Evolutionary conservation across 495 filamentous ascomycete species (phyloP), one percentile per base, ranked within the genome.

Genomic region (Penicillium mononematosum): DNA sequence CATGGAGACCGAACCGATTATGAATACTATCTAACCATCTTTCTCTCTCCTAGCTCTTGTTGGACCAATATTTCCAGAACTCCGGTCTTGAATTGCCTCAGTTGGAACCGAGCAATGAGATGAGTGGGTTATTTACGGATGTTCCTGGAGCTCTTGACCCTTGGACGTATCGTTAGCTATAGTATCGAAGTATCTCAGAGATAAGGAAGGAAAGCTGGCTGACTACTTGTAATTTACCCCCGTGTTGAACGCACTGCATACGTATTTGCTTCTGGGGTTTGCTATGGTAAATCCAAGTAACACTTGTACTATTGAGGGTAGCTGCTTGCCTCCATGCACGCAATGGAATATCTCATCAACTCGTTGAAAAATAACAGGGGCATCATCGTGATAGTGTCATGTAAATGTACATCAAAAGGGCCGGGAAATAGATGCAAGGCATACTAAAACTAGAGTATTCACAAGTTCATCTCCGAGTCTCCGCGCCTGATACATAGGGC

Each of bases 401-500:
- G n/a, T 48, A 32, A 5, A 19, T 20, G 27, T 14, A 20, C 45
- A 34, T 31, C 4, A 32, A 32, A 46, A 17, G 2, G 20, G 25
- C 45, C 5, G 17, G 9, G 3, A 48, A 29, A 25, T 10, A 14
- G 31, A 32, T 48, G 27, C 45, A n/a, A 8, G 24, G n/a, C n/a
- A 20, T 12, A 32, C 27, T 29, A 9, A 29, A 17, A 19, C 2
- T 27, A 29, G 24, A 27, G 16, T 29, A 29, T 5, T 34, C 31
- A 48, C n/a, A 48, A 48, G 0, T 12, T 17, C 27, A n/a, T 48
- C 27, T 19, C 27, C 5, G 45, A 43, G 17, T 56, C 43, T 32
- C 29, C 24, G 52, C 58, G 65, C 76, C 71, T 75, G 7, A 66
- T 50, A 52, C 76, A 79, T 20, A 79, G 52, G n/a, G 61, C 56